A percentile compares a stretch with the other conserved stretches of the same genome.
phyloP scores from a whole-genome alignment of 345 rosid species.

The Limnanthes douglasii region DNA sequence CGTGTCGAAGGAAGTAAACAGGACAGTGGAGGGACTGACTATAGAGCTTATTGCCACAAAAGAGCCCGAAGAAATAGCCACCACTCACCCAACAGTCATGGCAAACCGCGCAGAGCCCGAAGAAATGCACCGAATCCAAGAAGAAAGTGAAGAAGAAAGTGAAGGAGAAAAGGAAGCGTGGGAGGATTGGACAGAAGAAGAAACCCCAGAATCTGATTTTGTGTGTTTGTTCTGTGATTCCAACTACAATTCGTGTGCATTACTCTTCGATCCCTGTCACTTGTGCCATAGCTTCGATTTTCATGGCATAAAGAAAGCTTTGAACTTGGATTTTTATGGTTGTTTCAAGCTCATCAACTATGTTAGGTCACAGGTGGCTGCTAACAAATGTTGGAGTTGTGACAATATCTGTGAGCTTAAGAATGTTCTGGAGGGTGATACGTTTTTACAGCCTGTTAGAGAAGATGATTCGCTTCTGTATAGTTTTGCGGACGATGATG shows the following conservation, averaged over 20 bases:
- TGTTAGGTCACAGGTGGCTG: constrained; percentile 71
- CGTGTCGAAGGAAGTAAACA: constrained; percentile 69
- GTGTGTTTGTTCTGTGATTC: constrained; percentile 59
- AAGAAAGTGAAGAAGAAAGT: constrained; percentile 43
- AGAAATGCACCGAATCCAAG: constrained; percentile 62
- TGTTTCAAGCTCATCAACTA: constrained; percentile 81
- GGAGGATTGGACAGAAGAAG: constrained; percentile 16
- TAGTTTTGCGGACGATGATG: constrained; percentile 63
- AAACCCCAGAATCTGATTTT: constrained; percentile 20
- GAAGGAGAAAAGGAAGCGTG: constrained; percentile 11
- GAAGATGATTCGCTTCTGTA: constrained; percentile 71
- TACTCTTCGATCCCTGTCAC: constrained; percentile 49
- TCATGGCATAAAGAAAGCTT: constrained; percentile 21
- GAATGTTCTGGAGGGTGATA: constrained; percentile 44
- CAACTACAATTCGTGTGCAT: constrained; percentile 26
- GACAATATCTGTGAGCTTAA: constrained; percentile 14
- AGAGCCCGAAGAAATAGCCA: constrained; percentile 75
- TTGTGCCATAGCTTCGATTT: constrained; percentile 46
- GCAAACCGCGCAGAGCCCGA: constrained; percentile 89
- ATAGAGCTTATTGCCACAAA: constrained; percentile 75
- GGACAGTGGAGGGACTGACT: constrained; percentile 67
- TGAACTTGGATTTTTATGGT: constrained; percentile 57
- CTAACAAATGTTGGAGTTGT: constrained; percentile 68
- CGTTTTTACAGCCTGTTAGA: constrained; percentile 57
- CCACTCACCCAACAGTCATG: no score